phyloP scores from a whole-genome alignment of 139 green algal genomes.

The Chlorella ohadii region DNA sequence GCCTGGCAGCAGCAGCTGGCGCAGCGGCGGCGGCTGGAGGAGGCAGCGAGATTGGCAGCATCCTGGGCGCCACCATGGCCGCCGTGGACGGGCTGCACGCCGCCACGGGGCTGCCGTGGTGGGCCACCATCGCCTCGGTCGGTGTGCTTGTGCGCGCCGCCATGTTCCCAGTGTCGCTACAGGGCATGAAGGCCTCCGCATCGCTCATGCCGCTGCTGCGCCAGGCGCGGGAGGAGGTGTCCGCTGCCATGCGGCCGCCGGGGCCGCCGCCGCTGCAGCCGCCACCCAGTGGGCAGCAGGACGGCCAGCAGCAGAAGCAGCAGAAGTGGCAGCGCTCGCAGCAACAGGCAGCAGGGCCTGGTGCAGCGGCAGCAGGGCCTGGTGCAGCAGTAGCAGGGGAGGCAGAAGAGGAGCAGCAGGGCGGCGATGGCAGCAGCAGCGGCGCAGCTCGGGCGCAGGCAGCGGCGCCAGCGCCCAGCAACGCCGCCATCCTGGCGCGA shows the following conservation, averaged over 20 bases:
- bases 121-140: constrained; percentile 55
- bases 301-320: constrained; percentile 24
- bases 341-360: constrained; percentile 16
- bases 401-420: not conserved
- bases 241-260: not conserved
- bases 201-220: constrained; percentile 32
- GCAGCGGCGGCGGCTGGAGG: not conserved
- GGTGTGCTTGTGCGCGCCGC: constrained; percentile 42
- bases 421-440: not conserved
- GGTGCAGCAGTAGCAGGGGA: not conserved
- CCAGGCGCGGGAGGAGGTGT: constrained; percentile 26
- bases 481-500: not conserved
- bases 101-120: constrained; percentile 70
- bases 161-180: constrained; percentile 53
- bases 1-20: not conserved
- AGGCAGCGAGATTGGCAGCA: not conserved
- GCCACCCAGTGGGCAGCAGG: not conserved
- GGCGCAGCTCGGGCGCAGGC: not conserved
- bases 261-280: not conserved
- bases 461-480: not conserved
- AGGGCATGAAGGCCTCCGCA: constrained; percentile 43
- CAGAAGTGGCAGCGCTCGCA: constrained; percentile 37
- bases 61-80: constrained; percentile 14
- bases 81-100: constrained; percentile 58
- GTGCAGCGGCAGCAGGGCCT: not conserved